A percentile compares a stretch with the other conserved stretches of the same genome.
These are phyloP conservation scores for Torulaspora gathmanii DNA, from an alignment of 805 yeast genomes.

Conservation along the genomic window DNA sequence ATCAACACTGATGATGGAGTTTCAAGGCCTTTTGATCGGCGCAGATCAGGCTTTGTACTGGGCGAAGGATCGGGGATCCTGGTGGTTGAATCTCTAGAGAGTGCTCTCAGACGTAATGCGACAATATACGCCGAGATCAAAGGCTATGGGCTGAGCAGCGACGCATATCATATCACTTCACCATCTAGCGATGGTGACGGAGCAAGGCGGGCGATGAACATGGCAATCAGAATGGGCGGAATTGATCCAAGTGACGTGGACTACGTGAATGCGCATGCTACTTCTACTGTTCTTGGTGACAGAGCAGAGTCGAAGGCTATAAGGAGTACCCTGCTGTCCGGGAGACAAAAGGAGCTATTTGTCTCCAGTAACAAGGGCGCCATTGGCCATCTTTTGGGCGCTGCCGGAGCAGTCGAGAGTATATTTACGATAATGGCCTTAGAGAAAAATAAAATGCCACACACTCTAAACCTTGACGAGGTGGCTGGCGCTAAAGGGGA, in stretches of 20 bases:
- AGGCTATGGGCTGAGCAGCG: slow-evolving; percentile 91
- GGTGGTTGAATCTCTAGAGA: slow-evolving; percentile 69
- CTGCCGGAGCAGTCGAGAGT: slow-evolving; percentile 92
- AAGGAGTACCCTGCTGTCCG: slow-evolving; percentile 27
- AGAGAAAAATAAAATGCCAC: slow-evolving; percentile 57
- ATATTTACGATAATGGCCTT: slow-evolving; percentile 72
- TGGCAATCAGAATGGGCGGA: slow-evolving; percentile 57
- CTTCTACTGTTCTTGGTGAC: slow-evolving; percentile 88
- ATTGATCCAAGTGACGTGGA: slow-evolving; percentile 49
- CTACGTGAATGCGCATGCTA: slow-evolving; percentile 94
- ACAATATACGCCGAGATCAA: slow-evolving; percentile 71
- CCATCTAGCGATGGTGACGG: slow-evolving; percentile 82
- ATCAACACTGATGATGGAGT: slow-evolving; percentile 60
- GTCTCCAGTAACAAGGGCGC: slow-evolving; percentile 88
- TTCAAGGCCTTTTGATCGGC: slow-evolving; percentile 80
- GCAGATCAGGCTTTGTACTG: slow-evolving; percentile 81
- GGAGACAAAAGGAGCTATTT: slow-evolving; percentile 30
- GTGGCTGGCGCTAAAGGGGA: slow-evolving; percentile 50
- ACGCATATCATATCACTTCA: slow-evolving; percentile 89
- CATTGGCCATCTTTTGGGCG: slow-evolving; percentile 91
- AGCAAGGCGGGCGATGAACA: slow-evolving; percentile 74
- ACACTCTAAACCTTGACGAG: slow-evolving; percentile 65
- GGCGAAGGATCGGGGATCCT: slow-evolving; percentile 91
- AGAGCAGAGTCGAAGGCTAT: slow-evolving; percentile 81
- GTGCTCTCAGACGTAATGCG: slow-evolving; percentile 63